Conservation (phyloP, 2,329 filamentous ascomycete genomes). For the Fusarium sp. region DNA sequence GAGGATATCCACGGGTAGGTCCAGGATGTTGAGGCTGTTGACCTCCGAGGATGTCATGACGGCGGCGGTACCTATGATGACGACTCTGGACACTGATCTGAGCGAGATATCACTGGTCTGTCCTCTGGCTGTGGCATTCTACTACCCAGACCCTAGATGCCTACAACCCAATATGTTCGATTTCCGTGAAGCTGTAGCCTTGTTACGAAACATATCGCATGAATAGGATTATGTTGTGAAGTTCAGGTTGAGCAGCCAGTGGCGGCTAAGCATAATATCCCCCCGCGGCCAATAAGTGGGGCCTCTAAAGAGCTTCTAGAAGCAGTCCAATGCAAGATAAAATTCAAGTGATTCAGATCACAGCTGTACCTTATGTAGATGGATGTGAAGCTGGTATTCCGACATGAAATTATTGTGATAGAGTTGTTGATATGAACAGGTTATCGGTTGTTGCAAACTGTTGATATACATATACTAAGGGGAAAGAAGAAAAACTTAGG, state of each 20-base stretch:
- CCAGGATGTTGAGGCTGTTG: slow-evolving; percentile 44
- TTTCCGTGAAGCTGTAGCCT: not conserved
- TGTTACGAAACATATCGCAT: not conserved
- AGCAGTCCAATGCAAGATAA: not conserved
- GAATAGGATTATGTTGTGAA: not conserved
- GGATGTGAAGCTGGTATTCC: not conserved
- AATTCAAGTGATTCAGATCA: not conserved
- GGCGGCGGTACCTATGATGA: not conserved
- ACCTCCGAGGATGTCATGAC: slow-evolving; percentile 16
- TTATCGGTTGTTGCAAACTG: not conserved
- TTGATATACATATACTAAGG: not conserved
- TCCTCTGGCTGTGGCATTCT: not conserved
- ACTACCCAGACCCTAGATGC: not conserved
- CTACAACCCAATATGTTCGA: too few relatives aligned
- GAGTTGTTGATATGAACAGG: not conserved
- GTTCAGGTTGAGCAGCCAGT: not conserved
- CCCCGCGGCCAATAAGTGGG: slow-evolving; percentile 9
- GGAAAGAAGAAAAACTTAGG: not conserved
- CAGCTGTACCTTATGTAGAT: not conserved
- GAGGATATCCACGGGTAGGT: slow-evolving; percentile 48
- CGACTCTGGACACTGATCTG: not conserved
- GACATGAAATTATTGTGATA: not conserved
- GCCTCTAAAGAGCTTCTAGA: not conserved
- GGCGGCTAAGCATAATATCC: not conserved
- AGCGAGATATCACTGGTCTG: not conserved